Conservation (phyloP, 192 early-diverging fungal genomes). For the Phlyctochytrium arcticum region DNA sequence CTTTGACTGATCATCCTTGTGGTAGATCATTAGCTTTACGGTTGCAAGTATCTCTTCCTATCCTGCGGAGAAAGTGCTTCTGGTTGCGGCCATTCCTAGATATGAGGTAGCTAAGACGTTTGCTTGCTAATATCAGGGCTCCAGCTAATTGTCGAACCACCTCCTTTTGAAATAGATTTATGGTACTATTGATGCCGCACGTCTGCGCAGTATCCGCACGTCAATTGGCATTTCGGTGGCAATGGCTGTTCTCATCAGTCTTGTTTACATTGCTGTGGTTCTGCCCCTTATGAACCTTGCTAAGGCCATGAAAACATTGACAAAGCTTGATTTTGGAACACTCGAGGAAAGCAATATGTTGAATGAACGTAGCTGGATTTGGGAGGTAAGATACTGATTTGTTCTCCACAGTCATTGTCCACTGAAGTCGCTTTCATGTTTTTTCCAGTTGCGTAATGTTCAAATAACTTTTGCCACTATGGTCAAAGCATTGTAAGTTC, state of each 20-base stretch:
- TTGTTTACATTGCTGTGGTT: slow-evolving; percentile 5
- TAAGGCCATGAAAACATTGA: neutral
- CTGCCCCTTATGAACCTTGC: slow-evolving; percentile 2
- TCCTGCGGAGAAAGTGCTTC: neutral
- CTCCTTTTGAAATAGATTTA: neutral
- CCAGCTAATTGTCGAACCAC: neutral
- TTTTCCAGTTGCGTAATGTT: slow-evolving; percentile 6
- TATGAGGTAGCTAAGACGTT: neutral
- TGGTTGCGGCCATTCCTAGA: neutral
- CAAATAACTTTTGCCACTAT: slow-evolving; percentile 9
- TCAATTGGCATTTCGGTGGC: slow-evolving; percentile 13
- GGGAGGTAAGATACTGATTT: neutral
- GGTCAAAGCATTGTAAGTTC: slow-evolving; percentile 15
- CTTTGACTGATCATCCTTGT: neutral
- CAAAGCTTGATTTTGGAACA: neutral
- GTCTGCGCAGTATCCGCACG: neutral
- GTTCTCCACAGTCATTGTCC: neutral
- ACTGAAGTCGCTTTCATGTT: neutral
- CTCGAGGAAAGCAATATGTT: neutral
- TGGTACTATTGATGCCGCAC: slow-evolving; percentile 6
- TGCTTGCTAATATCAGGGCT: neutral
- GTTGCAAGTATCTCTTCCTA: neutral
- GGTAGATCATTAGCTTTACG: neutral
- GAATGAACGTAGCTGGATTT: neutral
- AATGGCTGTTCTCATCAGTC: slow-evolving; percentile 1